Evolutionary conservation across 257 asterid genomes (phyloP).

Genomic region (Penstemon newberryi): DNA sequence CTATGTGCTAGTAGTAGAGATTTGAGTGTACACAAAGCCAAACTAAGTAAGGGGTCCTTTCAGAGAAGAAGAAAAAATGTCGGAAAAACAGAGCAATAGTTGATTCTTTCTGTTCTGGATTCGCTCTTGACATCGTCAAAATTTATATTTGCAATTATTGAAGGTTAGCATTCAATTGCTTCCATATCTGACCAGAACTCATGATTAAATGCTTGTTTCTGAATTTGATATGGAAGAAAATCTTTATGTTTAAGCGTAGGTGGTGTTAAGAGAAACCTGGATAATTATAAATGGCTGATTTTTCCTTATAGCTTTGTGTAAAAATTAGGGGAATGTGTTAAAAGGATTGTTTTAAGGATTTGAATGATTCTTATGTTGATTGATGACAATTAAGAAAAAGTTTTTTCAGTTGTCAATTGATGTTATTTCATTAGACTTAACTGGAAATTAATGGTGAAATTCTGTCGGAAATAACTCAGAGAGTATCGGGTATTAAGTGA

Average conservation of each 20-base stretch:
- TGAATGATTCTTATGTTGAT: slow-evolving; percentile 16
- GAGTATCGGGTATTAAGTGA: not conserved
- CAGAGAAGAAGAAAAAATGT: slow-evolving; percentile 10
- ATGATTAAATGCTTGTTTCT: slow-evolving; percentile 3
- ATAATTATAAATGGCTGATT: slow-evolving; percentile 3
- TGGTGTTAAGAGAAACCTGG: slow-evolving; percentile 5
- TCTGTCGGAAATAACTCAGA: not conserved
- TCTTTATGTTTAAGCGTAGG: slow-evolving; percentile 6
- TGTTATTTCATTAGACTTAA: not conserved
- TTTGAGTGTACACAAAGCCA: slow-evolving; percentile 8
- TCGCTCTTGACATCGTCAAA: not conserved
- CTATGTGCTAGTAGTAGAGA: slow-evolving; percentile 20
- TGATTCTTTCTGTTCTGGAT: slow-evolving; percentile 13
- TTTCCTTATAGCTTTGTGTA: not conserved
- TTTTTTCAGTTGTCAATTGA: not conserved
- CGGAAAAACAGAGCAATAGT: slow-evolving; percentile 7
- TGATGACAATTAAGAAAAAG: not conserved
- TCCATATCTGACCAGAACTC: not conserved
- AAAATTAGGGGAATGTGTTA: not conserved
- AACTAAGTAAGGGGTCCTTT: not conserved
- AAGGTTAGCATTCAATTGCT: slow-evolving; percentile 4
- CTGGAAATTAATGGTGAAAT: slow-evolving; percentile 2
- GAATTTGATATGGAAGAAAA: not conserved
- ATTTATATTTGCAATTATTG: slow-evolving; percentile 7
- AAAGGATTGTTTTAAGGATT: not conserved